Evolutionary conservation across 768 basidiomycete genomes (phyloP).

Genomic region (Cubamyces lactineus): DNA sequence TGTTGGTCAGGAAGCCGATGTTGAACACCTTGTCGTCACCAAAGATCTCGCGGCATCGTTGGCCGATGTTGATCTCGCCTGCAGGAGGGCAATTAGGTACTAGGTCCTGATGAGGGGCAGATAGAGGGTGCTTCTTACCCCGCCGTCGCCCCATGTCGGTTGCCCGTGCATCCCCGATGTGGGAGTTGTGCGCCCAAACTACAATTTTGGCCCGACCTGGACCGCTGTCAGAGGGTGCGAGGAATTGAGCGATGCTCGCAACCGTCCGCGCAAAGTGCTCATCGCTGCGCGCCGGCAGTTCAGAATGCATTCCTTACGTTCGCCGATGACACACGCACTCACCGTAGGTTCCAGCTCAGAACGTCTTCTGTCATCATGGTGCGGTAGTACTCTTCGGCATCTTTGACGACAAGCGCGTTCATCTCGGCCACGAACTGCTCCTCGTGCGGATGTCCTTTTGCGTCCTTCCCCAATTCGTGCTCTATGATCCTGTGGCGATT

Average conservation of each 20-base stretch:
- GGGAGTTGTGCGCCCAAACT: conserved; percentile 39
- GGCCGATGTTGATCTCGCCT: conserved; percentile 36
- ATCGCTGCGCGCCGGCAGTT: conserved; percentile 21
- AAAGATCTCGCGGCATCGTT: conserved; percentile 35
- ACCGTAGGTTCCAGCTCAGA: conserved; percentile 35
- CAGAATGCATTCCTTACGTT: background rate
- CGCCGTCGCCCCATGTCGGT: conserved; percentile 35
- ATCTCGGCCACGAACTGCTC: conserved; percentile 36
- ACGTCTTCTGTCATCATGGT: conserved; percentile 33
- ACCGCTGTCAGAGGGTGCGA: conserved; percentile 13
- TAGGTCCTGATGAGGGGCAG: background rate
- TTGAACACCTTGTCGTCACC: conserved; percentile 33
- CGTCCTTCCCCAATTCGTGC: conserved; percentile 18
- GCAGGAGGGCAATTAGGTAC: background rate
- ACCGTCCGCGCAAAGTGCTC: conserved; percentile 31
- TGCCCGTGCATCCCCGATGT: conserved; percentile 35
- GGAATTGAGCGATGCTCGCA: conserved; percentile 22
- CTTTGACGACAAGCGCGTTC: conserved; percentile 35
- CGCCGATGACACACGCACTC: background rate
- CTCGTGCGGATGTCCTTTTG: conserved; percentile 26
- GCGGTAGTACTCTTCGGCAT: conserved; percentile 38
- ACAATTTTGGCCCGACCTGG: conserved; percentile 29
- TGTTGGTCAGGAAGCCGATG: conserved; percentile 34
- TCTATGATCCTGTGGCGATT: conserved; percentile 30
- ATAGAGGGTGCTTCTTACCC: conserved; percentile 11